Base-by-base conservation (phyloP, 2,329 filamentous ascomycete species). In the Colletotrichum zoysiae region DNA sequence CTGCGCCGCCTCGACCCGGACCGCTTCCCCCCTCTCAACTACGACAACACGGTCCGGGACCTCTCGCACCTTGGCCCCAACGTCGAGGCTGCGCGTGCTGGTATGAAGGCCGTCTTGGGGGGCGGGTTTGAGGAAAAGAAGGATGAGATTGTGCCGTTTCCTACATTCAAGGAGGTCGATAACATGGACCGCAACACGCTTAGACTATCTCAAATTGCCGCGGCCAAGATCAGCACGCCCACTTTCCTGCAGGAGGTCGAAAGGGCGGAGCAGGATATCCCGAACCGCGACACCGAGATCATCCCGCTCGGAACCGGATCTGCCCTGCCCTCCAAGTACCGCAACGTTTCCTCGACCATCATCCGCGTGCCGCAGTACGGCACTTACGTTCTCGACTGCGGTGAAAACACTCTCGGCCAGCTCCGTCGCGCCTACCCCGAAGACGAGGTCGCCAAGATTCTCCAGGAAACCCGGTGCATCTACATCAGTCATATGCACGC, bases 401-500 rank as follows among this genome's bases (percentile, higher is more conserved):
- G 96, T 70, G 96, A 99, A 81, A 95, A 94, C 77, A 98, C 96
- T 0, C 83, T 98, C 11, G 95, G 95, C 14, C 95, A 98, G 79
- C 84, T 99, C 50, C 90, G 89, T 70, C 92, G 96, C 62, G 86
- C 93, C 0, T 95, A 93, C 77, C 86, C 88, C 7, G 83, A 86
- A 0, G 86, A 90, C 5, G 88, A 93, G 74, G 84, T 95, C 4
- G 84, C 85, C 38, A 86, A 91, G n/a, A 86, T 97, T 16, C 84
- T 99, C n/a, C 87, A 85, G 71, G 91, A 97, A 74, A 85, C 99
- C 55, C 92, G 91, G 65, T 89, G 90, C 75, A 91, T 99, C 74
- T 97, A 94, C 90, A 96, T 99, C 82, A 97, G 94, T 80, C 96
- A 99, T 82, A 85, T 97, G 74, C 96, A 99, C 81, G 96, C 96